Evolutionary conservation across 805 yeast genomes (phyloP), one percentile per base, ranked within the genome.

Genomic region (Diddensiella santjacobensis): DNA sequence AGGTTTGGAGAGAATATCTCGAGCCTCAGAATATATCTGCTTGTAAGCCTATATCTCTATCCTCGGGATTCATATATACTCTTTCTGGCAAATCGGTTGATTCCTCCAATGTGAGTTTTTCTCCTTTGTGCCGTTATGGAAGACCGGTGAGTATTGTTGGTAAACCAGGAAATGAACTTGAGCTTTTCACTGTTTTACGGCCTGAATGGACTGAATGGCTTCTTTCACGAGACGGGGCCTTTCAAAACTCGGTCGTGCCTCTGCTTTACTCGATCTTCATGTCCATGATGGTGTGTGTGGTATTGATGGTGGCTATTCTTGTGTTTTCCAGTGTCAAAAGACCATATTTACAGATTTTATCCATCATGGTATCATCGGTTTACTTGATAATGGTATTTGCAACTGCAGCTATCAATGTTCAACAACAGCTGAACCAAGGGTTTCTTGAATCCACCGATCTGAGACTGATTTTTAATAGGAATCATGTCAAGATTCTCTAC

Each of bases 231-330:
- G 45, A 40, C 13, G 48, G 44, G 11, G 46, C 36, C 3, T 49
- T 38, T 33, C 15, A 43, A 10, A 33, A 36, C 18, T 46, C 54
- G 17, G 71, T 83, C 15, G 83, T 77, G 50, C 81, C 89, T 0
- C 71, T 82, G 33, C 67, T 84, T 1, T 80, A 81, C 59, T 75
- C 86, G 0, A 61, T 84, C 18, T 74, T 87, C 6, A 74, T 81
- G 0, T 81, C 84, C 61, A 78, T 84, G 4, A 83, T 84, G 17
- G 75, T 84, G 3, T 76, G 84, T 2, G 69, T 82, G 64, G 80
- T 83, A 79, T 53, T 66, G 82, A 20, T 41, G 6, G n/a, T 49
- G 3, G 80, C 89, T 0, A 65, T 85, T 6, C 73, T 83, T 45
- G 79, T 83, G 13, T 74, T 84, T 8, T 78, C 79, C 46, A 84